These are phyloP conservation scores for Bremia lactucae DNA, from an alignment of 352 stramenopile genomes.

Conservation along the genomic window DNA sequence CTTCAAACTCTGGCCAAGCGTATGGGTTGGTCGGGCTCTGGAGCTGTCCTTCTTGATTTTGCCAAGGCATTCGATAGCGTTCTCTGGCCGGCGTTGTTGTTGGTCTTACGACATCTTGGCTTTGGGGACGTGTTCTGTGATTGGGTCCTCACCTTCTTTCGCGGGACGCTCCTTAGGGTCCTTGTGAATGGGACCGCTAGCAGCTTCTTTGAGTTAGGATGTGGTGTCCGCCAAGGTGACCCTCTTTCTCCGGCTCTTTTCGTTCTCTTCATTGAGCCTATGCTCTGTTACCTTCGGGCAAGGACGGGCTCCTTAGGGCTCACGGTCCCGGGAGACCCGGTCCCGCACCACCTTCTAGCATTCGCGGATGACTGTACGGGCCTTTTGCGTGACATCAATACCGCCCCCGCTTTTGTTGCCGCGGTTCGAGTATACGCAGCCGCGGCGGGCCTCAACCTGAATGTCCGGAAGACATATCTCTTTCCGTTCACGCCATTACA, in stretches of 20 bases:
- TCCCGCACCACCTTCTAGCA: no score
- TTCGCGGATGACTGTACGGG: not conserved
- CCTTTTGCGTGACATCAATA: not conserved
- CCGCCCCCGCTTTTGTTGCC: not conserved
- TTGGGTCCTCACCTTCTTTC: constrained; percentile 7
- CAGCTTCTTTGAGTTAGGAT: not conserved
- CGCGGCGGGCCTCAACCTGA: not conserved
- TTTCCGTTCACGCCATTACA: not conserved
- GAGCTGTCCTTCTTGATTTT: constrained; percentile 9
- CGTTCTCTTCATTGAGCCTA: constrained; percentile 14
- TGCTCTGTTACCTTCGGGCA: constrained; percentile 6
- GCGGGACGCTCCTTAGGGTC: constrained; percentile 2
- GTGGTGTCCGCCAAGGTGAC: constrained; percentile 12
- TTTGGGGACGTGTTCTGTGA: constrained; percentile 5
- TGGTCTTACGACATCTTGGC: constrained; percentile 4
- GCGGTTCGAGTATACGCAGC: not conserved
- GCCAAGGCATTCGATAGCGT: constrained; percentile 1
- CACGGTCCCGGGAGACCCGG: no score
- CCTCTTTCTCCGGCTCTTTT: constrained; percentile 14
- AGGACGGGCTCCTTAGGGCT: no score
- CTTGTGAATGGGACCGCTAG: not conserved
- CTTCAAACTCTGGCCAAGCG: constrained; percentile 1
- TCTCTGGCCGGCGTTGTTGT: constrained; percentile 2
- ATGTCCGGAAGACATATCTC: not conserved
- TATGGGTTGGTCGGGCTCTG: not conserved